Percentiles rank a stretch among this genome's conserved stretches.
These are phyloP conservation scores for Rasamsonia emersonii DNA, from an alignment of 2,329 filamentous ascomycete species.

Conservation along the genomic window DNA sequence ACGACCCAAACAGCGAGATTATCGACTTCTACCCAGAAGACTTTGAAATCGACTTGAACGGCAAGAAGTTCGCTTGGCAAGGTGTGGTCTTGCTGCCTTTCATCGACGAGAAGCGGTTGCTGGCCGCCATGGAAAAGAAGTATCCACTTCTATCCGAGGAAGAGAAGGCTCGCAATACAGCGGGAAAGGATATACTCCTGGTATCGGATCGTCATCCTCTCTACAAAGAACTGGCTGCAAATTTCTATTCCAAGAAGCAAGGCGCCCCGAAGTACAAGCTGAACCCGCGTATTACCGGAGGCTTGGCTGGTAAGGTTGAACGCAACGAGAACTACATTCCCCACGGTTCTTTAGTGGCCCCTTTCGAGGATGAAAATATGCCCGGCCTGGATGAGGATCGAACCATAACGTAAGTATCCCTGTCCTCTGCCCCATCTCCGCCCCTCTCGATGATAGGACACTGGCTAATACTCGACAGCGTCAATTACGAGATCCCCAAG, in stretches of 20 bases:
- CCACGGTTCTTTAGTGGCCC: conserved; percentile 70
- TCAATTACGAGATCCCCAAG: conserved; percentile 75
- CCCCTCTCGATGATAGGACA: conserved; percentile 1
- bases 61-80: conserved; percentile 98
- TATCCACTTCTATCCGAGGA: conserved; percentile 71
- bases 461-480: conserved; percentile 45
- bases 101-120: conserved; percentile 81
- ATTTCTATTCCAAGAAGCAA: conserved; percentile 89
- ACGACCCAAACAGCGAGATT: conserved; percentile 76
- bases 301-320: conserved; percentile 69
- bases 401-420: conserved; percentile 68
- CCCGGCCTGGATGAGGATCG: conserved; percentile 75
- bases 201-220: conserved; percentile 77
- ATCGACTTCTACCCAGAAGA: conserved; percentile 97
- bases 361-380: conserved; percentile 62
- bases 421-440: conserved; percentile 4
- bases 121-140: conserved; percentile 72
- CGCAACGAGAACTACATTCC: conserved; percentile 80
- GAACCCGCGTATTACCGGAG: conserved; percentile 65
- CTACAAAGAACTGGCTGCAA: conserved; percentile 73
- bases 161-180: conserved; percentile 67
- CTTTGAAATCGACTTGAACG: conserved; percentile 87
- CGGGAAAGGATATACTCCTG: conserved; percentile 73
- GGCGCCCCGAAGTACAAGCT: conserved; percentile 59
- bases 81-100: conserved; percentile 89